Evolutionary conservation across 768 basidiomycete species (phyloP).

Genomic region (Amanita subjunquillea): DNA sequence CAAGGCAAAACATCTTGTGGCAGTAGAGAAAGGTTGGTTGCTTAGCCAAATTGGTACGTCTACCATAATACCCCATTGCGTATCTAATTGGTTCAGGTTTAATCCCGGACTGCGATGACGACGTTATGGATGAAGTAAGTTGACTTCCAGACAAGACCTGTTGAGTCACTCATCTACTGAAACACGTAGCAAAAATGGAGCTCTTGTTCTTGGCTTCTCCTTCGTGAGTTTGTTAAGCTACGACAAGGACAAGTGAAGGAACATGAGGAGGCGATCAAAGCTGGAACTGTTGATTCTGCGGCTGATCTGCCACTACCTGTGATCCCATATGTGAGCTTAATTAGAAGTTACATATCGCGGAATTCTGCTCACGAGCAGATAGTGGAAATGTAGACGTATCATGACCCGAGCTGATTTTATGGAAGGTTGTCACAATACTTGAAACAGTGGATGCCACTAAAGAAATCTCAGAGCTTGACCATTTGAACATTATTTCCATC

Average conservation of each 20-base stretch:
- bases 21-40: slow-evolving; percentile 74
- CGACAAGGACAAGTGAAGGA: slow-evolving; percentile 38
- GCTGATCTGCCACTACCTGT: slow-evolving; percentile 45
- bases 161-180: background rate
- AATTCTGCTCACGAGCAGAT: slow-evolving; percentile 6
- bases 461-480: slow-evolving; percentile 43
- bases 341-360: background rate
- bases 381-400: slow-evolving; percentile 66
- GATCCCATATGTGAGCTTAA: slow-evolving; percentile 44
- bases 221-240: slow-evolving; percentile 62
- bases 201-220: slow-evolving; percentile 71
- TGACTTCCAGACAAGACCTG: background rate
- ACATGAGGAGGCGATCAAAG: slow-evolving; percentile 26
- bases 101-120: slow-evolving; percentile 76
- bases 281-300: slow-evolving; percentile 19
- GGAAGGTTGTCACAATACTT: slow-evolving; percentile 35
- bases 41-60: slow-evolving; percentile 58
- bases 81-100: slow-evolving; percentile 26
- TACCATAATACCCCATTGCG: background rate
- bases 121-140: slow-evolving; percentile 80
- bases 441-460: background rate
- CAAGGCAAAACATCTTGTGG: slow-evolving; percentile 54
- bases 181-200: slow-evolving; percentile 62
- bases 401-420: slow-evolving; percentile 83
- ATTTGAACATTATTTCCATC: slow-evolving; percentile 65